Evolutionary conservation across 2,329 filamentous ascomycete genomes (phyloP), one percentile per base, ranked within the genome.

Genomic region (Venturia nashicola): DNA sequence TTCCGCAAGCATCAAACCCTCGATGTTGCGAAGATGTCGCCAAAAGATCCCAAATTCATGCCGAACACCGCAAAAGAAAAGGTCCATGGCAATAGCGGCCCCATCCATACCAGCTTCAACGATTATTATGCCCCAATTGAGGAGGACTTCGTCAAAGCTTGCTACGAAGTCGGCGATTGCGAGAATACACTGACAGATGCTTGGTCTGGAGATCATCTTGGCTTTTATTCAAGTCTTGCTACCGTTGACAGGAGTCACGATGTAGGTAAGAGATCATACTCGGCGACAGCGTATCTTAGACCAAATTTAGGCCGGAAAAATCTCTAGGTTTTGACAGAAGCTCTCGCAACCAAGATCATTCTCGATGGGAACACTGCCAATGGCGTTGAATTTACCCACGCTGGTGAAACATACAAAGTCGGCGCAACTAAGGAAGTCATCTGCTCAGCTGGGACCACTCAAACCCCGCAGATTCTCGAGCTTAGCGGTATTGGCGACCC

Each of bases 1-100:
- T 74, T 73, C 65, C 68, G 71, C 44, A 68, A 68, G 42, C 39
- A 14, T n/a, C 32, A 61, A 20, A 43, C 34, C 16, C 20, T 57
- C 8, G 43, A 36, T 36, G 34, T 36, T 36, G 34, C 34, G 5
- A 36, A 36, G 9, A 36, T 5, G 34, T 36, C 34, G 34, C 34
- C 34, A 5, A 36, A 9, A 5, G 34, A 36, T 36, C 34, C 34
- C 34, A 36, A 36, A 9, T 36, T 36, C 34, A 36, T 36, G 34
- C 34, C 34, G 9, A 36, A 36, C 34, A 36, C 34, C 34, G 34
- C 34, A 9, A 36, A 36, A 36, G 34, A 36, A 9, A 36, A 36
- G 34, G 34, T 36, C 5, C 34, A 36, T 36, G 34, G 34, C 34
- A 5, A 36, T 36, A 36, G 34, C 34, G 34, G 34, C 9, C 34